These are phyloP conservation scores for Candida dajiaensis DNA, from an alignment of 805 yeast genomes.

Conservation along the genomic window DNA sequence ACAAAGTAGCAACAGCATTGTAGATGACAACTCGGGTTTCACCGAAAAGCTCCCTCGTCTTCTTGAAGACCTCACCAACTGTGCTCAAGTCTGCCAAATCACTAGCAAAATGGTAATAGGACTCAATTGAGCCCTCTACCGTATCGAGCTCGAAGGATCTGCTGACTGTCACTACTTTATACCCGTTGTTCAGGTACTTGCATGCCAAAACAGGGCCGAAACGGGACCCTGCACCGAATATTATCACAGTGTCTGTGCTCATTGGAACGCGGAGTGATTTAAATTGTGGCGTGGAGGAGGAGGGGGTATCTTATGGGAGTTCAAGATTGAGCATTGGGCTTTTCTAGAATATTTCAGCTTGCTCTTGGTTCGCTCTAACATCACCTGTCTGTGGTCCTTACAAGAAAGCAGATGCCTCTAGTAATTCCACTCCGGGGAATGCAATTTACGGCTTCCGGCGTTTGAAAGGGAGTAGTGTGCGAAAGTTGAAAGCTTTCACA, in stretches of 20 bases:
- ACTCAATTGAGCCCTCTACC: background rate
- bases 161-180: constrained; percentile 5
- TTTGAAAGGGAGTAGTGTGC: too few relatives aligned
- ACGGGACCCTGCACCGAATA: constrained; percentile 3
- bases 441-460: too few relatives aligned
- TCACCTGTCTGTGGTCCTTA: background rate
- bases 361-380: background rate
- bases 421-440: background rate
- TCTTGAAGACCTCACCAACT: background rate
- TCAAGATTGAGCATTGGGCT: too few relatives aligned
- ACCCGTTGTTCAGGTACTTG: background rate
- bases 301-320: too few relatives aligned
- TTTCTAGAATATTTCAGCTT: background rate
- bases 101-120: background rate
- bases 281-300: too few relatives aligned
- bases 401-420: background rate
- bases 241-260: background rate
- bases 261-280: background rate
- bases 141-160: background rate
- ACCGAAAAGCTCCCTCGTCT: constrained; percentile 2
- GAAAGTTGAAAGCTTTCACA: too few relatives aligned
- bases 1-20: constrained; percentile 1
- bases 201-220: background rate
- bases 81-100: background rate
- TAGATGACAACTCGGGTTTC: constrained; percentile 4